These are phyloP conservation scores for Gentiana macrophylla DNA, from an alignment of 257 asterid species.

Conservation along the genomic window DNA sequence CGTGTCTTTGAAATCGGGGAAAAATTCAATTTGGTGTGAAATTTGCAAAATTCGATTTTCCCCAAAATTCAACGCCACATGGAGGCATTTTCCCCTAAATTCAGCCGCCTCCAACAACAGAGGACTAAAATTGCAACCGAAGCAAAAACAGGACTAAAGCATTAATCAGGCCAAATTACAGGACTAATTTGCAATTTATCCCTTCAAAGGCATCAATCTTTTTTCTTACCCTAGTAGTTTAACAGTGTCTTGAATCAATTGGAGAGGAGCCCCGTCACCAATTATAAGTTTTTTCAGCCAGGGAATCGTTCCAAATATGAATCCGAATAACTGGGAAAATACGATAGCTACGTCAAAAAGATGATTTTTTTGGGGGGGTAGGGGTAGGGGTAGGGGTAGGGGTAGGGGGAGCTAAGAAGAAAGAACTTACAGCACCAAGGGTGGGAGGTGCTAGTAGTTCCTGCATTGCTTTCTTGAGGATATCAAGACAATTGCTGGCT, in stretches of 20 bases:
- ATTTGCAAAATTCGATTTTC: too few relatives aligned
- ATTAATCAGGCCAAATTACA: too few relatives aligned
- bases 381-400: background rate
- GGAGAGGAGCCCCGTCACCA: constrained; percentile 72
- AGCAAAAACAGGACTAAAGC: too few relatives aligned
- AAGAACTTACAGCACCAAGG: constrained; percentile 47
- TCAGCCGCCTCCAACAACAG: too few relatives aligned
- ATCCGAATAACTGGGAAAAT: constrained; percentile 51
- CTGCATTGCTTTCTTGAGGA: constrained; percentile 33
- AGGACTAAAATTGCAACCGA: too few relatives aligned
- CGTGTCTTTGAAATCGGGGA: too few relatives aligned
- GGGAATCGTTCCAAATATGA: constrained; percentile 65
- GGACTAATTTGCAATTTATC: too few relatives aligned
- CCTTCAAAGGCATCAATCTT: background rate
- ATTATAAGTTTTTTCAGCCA: constrained; percentile 40
- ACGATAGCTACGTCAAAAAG: background rate
- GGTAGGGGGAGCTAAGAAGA: background rate
- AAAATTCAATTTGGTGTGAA: too few relatives aligned
- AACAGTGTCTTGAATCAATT: constrained; percentile 54
- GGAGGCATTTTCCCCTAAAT: too few relatives aligned
- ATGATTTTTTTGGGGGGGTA: background rate
- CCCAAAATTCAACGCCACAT: too few relatives aligned
- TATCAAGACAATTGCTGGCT: constrained; percentile 19
- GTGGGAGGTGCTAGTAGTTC: constrained; percentile 75
- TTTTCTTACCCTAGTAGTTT: constrained; percentile 57